These are phyloP conservation scores for Dictyostelium brefeldianum DNA, from an alignment of 78 protist species.

Conservation along the genomic window DNA sequence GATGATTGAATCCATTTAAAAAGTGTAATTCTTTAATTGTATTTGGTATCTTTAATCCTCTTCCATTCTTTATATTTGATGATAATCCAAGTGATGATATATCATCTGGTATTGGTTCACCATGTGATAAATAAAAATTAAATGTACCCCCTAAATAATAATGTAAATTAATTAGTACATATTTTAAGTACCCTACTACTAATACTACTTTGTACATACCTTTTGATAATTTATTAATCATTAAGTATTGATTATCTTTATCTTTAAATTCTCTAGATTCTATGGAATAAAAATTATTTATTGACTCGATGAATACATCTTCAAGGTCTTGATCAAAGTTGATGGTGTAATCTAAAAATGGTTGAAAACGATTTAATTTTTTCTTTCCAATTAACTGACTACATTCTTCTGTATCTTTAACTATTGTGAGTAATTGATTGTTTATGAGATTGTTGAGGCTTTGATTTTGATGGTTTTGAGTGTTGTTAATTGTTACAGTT, in stretches of 20 bases:
- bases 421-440: background rate
- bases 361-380: slow-evolving; percentile 20
- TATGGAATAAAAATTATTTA: background rate
- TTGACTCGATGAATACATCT: slow-evolving; percentile 8
- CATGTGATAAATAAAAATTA: slow-evolving; percentile 11
- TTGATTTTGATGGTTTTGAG: too few relatives aligned
- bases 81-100: slow-evolving; percentile 12
- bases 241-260: slow-evolving; percentile 27
- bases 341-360: background rate
- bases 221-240: slow-evolving; percentile 23
- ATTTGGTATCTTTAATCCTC: background rate
- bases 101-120: slow-evolving; percentile 15
- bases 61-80: background rate
- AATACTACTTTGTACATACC: background rate
- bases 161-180: too few relatives aligned
- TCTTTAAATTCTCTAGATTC: slow-evolving; percentile 21
- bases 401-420: background rate
- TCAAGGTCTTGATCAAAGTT: background rate
- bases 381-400: background rate
- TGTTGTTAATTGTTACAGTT: background rate
- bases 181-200: too few relatives aligned
- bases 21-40: slow-evolving; percentile 18
- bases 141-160: background rate
- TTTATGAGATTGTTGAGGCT: background rate
- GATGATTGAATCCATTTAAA: background rate